These are phyloP conservation scores for Pistacia integerrima DNA, from an alignment of 345 rosid species.

Conservation along the genomic window DNA sequence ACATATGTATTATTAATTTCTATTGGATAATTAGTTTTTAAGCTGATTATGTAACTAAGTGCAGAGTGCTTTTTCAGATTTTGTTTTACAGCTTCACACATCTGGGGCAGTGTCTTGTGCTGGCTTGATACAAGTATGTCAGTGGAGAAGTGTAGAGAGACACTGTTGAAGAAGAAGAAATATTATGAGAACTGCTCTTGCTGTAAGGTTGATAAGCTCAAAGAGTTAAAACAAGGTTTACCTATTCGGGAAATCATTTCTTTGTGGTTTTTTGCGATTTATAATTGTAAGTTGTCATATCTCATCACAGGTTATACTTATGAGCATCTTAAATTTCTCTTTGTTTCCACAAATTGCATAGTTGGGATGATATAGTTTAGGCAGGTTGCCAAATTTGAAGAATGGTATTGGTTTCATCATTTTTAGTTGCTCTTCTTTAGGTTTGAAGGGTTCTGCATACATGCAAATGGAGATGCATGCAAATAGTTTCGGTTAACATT, in stretches of 20 bases:
- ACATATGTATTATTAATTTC: background rate
- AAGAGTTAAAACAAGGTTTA: slow-evolving; percentile 51
- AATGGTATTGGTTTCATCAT: too few species aligned
- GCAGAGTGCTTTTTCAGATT: too few species aligned
- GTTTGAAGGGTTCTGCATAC: too few species aligned
- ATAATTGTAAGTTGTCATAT: slow-evolving; percentile 43
- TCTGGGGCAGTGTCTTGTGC: slow-evolving; percentile 13
- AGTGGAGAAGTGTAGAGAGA: slow-evolving; percentile 41
- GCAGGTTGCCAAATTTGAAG: too few species aligned
- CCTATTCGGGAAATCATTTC: slow-evolving; percentile 61
- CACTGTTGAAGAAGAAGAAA: slow-evolving; percentile 58
- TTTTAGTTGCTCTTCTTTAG: too few species aligned
- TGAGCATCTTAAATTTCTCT: background rate
- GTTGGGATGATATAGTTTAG: too few species aligned
- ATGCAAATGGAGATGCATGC: background rate
- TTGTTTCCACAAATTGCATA: background rate
- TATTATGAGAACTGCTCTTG: slow-evolving; percentile 79
- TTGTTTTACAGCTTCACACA: too few species aligned
- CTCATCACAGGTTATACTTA: background rate
- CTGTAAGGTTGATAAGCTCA: slow-evolving; percentile 67
- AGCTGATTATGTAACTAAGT: too few species aligned
- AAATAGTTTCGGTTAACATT: background rate
- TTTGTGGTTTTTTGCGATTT: slow-evolving; percentile 75
- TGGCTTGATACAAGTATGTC: slow-evolving; percentile 26
- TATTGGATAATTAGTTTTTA: background rate